phyloP scores from a whole-genome alignment of 192 early-diverging fungal species.

The Piromyces sp. region DNA sequence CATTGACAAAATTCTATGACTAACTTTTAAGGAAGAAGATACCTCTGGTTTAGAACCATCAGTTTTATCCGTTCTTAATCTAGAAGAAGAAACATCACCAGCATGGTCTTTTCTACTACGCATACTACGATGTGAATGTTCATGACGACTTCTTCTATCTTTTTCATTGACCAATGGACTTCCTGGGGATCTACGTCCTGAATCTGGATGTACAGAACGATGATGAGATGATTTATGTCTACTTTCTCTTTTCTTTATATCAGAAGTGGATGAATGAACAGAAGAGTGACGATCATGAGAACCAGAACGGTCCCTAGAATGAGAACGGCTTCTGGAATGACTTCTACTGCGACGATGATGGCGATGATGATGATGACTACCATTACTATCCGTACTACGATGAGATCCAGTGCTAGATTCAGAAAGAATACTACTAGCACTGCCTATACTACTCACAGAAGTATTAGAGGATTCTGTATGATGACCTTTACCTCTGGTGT shows the following conservation, averaged over 20 bases:
- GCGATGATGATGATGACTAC: not conserved
- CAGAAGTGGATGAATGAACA: not conserved
- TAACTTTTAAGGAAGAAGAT: not conserved
- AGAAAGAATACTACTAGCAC: not conserved
- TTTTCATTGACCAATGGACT: not conserved
- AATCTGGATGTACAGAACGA: not conserved
- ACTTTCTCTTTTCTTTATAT: not conserved
- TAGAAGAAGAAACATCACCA: not conserved
- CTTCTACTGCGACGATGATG: not conserved
- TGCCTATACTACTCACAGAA: not conserved
- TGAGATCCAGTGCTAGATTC: not conserved
- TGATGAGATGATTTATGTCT: not conserved
- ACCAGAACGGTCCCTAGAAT: not conserved
- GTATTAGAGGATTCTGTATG: not conserved
- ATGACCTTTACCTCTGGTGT: not conserved
- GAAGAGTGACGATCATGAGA: not conserved
- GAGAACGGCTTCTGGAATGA: not conserved
- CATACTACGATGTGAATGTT: not conserved
- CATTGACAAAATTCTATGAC: not conserved
- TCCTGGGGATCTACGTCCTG: not conserved
- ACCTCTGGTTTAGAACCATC: not conserved
- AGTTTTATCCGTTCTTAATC: not conserved
- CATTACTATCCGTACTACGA: not conserved
- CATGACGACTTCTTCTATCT: not conserved
- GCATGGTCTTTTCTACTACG: too few relatives aligned